phyloP scores from a whole-genome alignment of 1,284 basidiomycete genomes.

The Ceratorhiza oryzae-sativae region DNA sequence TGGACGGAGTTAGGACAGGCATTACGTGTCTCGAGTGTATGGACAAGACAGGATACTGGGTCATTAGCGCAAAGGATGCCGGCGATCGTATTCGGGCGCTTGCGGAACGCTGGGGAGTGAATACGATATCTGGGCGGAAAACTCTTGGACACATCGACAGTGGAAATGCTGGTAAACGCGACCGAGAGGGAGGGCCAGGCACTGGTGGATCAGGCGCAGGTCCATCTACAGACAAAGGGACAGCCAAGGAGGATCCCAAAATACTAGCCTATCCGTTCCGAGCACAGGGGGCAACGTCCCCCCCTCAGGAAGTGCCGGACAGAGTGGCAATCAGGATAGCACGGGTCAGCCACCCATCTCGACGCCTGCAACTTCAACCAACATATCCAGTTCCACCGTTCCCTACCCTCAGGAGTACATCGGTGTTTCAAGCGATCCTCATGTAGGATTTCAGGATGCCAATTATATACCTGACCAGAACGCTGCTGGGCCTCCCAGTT shows the following conservation, averaged over 20 bases:
- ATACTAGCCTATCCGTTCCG: background rate
- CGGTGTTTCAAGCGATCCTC: background rate
- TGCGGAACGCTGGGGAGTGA: slow-evolving; percentile 22
- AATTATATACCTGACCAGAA: background rate
- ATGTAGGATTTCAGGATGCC: background rate
- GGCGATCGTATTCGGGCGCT: slow-evolving; percentile 23
- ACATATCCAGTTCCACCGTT: background rate
- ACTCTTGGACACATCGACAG: background rate
- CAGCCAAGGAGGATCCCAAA: background rate
- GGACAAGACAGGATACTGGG: slow-evolving; percentile 36
- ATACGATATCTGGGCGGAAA: background rate
- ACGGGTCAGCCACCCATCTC: background rate
- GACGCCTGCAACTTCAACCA: background rate
- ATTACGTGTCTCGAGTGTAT: slow-evolving; percentile 19
- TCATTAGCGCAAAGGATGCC: slow-evolving; percentile 19
- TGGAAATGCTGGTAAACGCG: background rate
- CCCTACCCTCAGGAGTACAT: background rate
- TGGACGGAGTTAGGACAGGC: slow-evolving; percentile 24
- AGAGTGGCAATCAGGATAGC: background rate
- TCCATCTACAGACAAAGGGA: background rate
- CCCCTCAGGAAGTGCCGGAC: background rate
- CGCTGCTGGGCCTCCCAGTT: background rate
- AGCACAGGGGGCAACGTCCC: background rate
- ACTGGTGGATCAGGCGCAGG: slow-evolving; percentile 6
- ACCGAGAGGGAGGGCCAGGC: no score